These are phyloP conservation scores for Pisolithus marmoratus DNA, from an alignment of 768 basidiomycete genomes.

Conservation along the genomic window DNA sequence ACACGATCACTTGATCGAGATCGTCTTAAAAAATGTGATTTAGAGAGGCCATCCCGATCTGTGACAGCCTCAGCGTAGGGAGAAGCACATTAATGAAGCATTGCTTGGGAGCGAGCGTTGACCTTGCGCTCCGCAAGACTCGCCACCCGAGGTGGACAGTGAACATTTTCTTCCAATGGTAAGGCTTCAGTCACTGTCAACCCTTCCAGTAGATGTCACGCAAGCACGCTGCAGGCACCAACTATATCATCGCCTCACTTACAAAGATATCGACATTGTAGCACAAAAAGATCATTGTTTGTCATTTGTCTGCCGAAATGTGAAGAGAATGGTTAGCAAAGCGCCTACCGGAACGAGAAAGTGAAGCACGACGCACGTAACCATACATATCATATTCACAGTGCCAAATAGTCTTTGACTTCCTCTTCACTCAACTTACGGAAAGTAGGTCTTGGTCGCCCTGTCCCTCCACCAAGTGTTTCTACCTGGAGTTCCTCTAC, in stretches of 20 bases:
- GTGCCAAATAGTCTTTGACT: constrained; percentile 89
- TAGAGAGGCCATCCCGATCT: not conserved
- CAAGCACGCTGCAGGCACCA: not conserved
- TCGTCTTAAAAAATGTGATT: not conserved
- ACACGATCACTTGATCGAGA: not conserved
- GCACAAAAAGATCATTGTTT: too few relatives aligned
- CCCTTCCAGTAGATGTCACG: constrained; percentile 9
- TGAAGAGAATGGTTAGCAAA: constrained; percentile 10
- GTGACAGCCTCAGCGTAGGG: not conserved
- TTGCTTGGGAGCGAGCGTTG: not conserved
- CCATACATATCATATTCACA: constrained; percentile 44
- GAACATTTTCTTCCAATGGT: not conserved
- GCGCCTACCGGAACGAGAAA: constrained; percentile 4
- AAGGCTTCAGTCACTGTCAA: constrained; percentile 17
- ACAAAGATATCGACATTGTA: not conserved
- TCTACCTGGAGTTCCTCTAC: constrained; percentile 50
- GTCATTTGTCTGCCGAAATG: constrained; percentile 2
- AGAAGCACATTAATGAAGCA: constrained; percentile 1
- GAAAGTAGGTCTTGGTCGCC: constrained; percentile 81
- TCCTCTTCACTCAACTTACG: constrained; percentile 95
- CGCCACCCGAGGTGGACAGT: not conserved
- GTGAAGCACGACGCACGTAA: constrained; percentile 26
- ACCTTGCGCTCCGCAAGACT: not conserved
- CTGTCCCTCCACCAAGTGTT: constrained; percentile 62
- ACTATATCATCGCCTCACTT: constrained; percentile 4